These are phyloP conservation scores for Magnaporthiopsis incrustans DNA, from an alignment of 2,329 filamentous ascomycete genomes.

Conservation along the genomic window DNA sequence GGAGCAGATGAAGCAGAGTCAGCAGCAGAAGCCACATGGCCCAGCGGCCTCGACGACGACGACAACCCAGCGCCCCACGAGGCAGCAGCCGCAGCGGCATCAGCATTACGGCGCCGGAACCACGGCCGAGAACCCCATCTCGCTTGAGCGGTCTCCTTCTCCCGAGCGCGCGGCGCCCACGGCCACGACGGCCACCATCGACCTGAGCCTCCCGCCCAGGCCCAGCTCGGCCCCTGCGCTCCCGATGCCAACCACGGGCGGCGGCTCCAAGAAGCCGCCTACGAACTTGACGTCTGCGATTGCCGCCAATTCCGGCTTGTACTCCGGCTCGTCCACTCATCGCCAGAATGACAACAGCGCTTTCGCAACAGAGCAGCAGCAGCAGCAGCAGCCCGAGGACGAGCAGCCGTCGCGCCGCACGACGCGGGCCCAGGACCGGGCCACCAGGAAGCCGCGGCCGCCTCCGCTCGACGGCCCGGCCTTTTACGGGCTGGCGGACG, in stretches of 20 bases:
- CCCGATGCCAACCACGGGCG: background rate
- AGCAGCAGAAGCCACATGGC: background rate
- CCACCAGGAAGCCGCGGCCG: background rate
- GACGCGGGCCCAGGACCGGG: background rate
- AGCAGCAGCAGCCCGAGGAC: background rate
- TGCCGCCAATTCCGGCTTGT: too few species aligned
- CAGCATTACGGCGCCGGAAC: background rate
- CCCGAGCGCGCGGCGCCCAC: too few species aligned
- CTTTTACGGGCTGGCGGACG: background rate
- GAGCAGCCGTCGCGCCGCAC: background rate
- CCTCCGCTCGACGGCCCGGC: background rate
- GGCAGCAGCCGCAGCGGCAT: background rate
- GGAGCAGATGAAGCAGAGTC: background rate
- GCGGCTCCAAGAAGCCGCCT: too few species aligned
- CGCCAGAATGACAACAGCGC: too few species aligned
- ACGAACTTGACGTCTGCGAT: background rate
- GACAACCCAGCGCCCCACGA: too few species aligned
- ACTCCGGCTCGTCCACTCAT: too few species aligned
- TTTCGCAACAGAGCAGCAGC: background rate
- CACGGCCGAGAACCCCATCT: slow-evolving; percentile 1
- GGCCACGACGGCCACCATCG: background rate
- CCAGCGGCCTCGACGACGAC: too few species aligned
- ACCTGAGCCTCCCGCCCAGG: background rate
- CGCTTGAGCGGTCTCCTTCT: background rate
- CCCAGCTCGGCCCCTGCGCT: background rate